Evolutionary conservation across 2,329 filamentous ascomycete species (phyloP).

Genomic region (Trichoderma sp.): DNA sequence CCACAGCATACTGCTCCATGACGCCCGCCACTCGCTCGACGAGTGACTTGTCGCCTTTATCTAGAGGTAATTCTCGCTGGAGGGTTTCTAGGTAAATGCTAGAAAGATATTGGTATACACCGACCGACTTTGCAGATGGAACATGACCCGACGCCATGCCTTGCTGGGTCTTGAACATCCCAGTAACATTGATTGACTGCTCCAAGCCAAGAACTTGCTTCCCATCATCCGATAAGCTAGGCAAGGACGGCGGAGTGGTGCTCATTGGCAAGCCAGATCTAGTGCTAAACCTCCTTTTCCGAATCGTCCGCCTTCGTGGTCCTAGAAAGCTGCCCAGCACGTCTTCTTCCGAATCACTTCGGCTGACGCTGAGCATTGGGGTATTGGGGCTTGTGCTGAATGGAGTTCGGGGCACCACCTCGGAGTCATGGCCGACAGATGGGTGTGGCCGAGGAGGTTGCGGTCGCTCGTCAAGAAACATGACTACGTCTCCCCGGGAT

Average conservation of each 20-base stretch:
- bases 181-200: conserved; percentile 59
- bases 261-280: conserved; percentile 49
- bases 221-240: conserved; percentile 34
- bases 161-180: conserved; percentile 60
- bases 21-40: conserved; percentile 51
- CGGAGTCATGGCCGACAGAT: conserved; percentile 37
- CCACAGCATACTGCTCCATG: conserved; percentile 57
- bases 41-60: conserved; percentile 40
- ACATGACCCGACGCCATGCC: conserved; percentile 62
- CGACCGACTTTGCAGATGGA: conserved; percentile 52
- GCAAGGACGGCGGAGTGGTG: conserved; percentile 55
- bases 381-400: conserved; percentile 52
- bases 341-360: conserved; percentile 67
- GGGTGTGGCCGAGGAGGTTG: conserved; percentile 47
- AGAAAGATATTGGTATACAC: conserved; percentile 58
- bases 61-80: conserved; percentile 48
- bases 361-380: conserved; percentile 56
- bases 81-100: conserved; percentile 58
- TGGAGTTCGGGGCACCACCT: conserved; percentile 41
- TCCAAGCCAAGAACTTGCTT: conserved; percentile 55
- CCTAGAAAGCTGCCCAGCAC: conserved; percentile 62
- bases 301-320: conserved; percentile 42
- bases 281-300: conserved; percentile 46
- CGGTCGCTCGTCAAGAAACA: conserved; percentile 62
- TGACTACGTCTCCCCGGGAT: conserved; percentile 58